Percentiles rank a stretch among this genome's conserved stretches.
phyloP scores from a whole-genome alignment of 2,329 filamentous ascomycete genomes.

The Dothidotthia symphoricarpi region DNA sequence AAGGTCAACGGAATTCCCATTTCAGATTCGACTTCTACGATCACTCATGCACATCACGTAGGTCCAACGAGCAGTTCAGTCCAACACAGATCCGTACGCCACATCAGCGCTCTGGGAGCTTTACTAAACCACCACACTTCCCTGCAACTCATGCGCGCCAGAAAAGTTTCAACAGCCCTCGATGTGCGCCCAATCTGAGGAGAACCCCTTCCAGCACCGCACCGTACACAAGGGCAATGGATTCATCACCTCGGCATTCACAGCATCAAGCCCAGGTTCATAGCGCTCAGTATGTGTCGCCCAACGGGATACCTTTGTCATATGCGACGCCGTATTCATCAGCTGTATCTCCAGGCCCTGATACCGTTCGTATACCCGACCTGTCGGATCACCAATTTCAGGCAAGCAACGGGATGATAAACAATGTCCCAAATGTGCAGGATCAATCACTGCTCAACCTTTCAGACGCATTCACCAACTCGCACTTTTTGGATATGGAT shows the following conservation, averaged over 20 bases:
- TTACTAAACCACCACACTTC: slow-evolving; percentile 3
- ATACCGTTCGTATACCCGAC: background rate
- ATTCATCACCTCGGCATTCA: slow-evolving; percentile 6
- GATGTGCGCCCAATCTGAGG: slow-evolving; percentile 14
- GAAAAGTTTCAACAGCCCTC: slow-evolving; percentile 17
- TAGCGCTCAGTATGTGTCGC: background rate
- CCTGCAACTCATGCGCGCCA: slow-evolving; percentile 7
- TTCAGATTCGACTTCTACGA: slow-evolving; percentile 36
- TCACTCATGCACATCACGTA: slow-evolving; percentile 24
- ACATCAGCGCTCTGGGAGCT: slow-evolving; percentile 8
- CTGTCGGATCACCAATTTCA: slow-evolving; percentile 2
- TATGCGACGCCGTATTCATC: slow-evolving; percentile 3
- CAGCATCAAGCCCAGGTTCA: slow-evolving; percentile 3
- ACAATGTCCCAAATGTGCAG: slow-evolving; percentile 21
- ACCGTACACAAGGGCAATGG: background rate
- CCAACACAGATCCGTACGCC: slow-evolving; percentile 19
- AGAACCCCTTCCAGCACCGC: slow-evolving; percentile 7
- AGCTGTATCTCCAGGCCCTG: slow-evolving; percentile 1
- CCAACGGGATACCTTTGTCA: slow-evolving; percentile 1
- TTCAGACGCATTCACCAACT: slow-evolving; percentile 35
- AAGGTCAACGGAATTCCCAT: slow-evolving; percentile 17
- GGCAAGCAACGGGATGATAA: background rate
- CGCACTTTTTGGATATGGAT: slow-evolving; percentile 36
- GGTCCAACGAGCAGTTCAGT: slow-evolving; percentile 17
- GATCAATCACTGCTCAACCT: slow-evolving; percentile 33